phyloP scores from a whole-genome alignment of 1,139 yeast species.

The Taiozyma sp. region DNA sequence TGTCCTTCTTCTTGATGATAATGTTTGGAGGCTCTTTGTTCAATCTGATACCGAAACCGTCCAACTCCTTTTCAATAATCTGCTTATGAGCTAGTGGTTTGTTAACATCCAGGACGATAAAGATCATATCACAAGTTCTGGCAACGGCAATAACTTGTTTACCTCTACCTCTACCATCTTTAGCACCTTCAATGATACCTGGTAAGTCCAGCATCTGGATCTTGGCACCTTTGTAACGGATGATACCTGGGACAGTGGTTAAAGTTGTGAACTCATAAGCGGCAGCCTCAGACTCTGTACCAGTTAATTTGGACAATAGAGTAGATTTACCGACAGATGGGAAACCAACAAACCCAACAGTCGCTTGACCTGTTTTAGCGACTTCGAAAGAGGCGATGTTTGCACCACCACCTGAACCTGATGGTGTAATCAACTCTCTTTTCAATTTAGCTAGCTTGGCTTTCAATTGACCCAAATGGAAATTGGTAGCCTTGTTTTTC shows the following conservation, averaged over 20 bases:
- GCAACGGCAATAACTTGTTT: constrained; percentile 98
- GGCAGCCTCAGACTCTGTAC: constrained; percentile 95
- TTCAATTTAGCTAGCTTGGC: constrained; percentile 94
- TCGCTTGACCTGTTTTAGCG: constrained; percentile 95
- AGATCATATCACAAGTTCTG: constrained; percentile 86
- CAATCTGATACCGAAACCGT: constrained; percentile 94
- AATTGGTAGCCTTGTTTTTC: constrained; percentile 92
- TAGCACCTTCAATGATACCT: constrained; percentile 98
- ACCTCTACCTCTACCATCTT: constrained; percentile 99
- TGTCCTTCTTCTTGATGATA: constrained; percentile 83
- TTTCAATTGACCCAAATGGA: constrained; percentile 93
- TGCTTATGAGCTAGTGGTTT: constrained; percentile 92
- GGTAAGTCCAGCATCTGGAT: constrained; percentile 98
- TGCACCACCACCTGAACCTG: constrained; percentile 83
- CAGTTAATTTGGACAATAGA: constrained; percentile 78
- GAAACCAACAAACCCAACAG: constrained; percentile 96
- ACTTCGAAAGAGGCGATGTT: constrained; percentile 86
- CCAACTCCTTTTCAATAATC: constrained; percentile 90
- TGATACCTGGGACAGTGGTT: constrained; percentile 96
- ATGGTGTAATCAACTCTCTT: constrained; percentile 82
- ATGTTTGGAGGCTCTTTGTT: constrained; percentile 92
- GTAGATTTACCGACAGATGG: constrained; percentile 99
- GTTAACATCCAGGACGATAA: constrained; percentile 91
- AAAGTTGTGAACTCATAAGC: constrained; percentile 96
- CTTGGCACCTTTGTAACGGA: constrained; percentile 94